A percentile compares a stretch with the other conserved stretches of the same genome.
Conservation (phyloP, 2,329 filamentous ascomycete genomes). For the Ophiostoma sp. region DNA sequence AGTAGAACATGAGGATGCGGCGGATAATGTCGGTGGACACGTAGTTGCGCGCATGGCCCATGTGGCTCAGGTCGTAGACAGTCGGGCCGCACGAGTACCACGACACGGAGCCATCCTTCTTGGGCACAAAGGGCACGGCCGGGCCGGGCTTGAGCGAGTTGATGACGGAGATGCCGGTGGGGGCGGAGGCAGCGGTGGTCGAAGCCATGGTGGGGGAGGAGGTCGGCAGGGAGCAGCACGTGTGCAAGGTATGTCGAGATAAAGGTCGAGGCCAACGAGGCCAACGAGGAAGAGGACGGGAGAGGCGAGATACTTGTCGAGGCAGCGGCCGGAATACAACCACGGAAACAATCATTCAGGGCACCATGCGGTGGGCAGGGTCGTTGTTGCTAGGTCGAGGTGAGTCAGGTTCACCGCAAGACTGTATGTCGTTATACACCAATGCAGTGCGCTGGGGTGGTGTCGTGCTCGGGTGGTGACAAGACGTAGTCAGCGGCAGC, state of each 20-base stretch:
- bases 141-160: constrained; percentile 70
- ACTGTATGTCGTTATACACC: neutral
- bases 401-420: constrained; percentile 4
- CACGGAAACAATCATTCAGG: constrained; percentile 10
- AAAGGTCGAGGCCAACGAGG: neutral
- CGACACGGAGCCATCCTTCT: constrained; percentile 26
- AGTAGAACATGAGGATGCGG: constrained; percentile 65
- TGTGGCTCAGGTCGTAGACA: constrained; percentile 67
- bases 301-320: neutral
- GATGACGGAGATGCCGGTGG: constrained; percentile 57
- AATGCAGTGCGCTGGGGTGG: neutral
- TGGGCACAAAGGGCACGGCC: constrained; percentile 47
- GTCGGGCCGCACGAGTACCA: constrained; percentile 31
- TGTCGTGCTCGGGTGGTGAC: neutral
- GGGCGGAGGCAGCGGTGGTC: neutral
- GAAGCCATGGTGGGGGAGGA: constrained; percentile 1
- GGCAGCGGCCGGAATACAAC: constrained; percentile 12
- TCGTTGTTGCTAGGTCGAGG: neutral
- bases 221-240: neutral
- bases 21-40: constrained; percentile 71
- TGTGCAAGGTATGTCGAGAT: neutral
- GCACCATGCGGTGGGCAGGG: neutral
- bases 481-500: too few species aligned
- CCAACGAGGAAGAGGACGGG: neutral
- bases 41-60: constrained; percentile 73